A percentile compares a stretch with the other conserved stretches of the same genome.
These are phyloP conservation scores for Quercus tomentella DNA, from an alignment of 331 rosid species.

Conservation along the genomic window DNA sequence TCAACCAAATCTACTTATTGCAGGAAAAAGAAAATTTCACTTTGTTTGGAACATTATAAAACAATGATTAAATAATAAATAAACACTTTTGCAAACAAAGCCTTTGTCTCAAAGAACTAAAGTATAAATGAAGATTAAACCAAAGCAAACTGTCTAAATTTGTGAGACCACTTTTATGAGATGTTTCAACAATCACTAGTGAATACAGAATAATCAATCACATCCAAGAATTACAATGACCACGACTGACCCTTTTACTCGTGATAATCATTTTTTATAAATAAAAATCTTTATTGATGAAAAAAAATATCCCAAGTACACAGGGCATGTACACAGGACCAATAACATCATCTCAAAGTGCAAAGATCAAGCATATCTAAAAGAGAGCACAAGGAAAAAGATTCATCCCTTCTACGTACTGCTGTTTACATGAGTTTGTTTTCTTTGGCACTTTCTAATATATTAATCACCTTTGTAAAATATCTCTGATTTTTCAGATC, in stretches of 20 bases:
- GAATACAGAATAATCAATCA: background rate
- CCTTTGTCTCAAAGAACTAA: background rate
- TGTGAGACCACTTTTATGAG: background rate
- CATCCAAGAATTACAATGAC: background rate
- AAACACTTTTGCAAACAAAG: background rate
- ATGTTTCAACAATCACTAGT: background rate
- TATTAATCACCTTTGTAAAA: background rate
- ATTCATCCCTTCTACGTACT: background rate
- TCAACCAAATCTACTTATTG: background rate
- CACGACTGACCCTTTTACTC: background rate
- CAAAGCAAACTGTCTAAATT: background rate
- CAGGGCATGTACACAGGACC: no score
- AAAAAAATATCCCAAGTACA: no score
- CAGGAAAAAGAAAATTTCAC: background rate
- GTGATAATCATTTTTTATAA: background rate
- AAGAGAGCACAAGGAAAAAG: no score
- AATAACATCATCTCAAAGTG: no score
- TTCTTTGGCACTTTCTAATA: background rate
- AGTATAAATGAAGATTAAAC: background rate
- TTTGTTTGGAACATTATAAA: background rate
- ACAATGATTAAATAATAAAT: background rate
- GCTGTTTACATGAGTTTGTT: background rate
- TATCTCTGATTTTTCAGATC: background rate
- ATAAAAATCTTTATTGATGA: no score
- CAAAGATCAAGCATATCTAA: no score